Evolutionary conservation across 2,329 filamentous ascomycete genomes (phyloP), one percentile per base, ranked within the genome.

Genomic region (Remersonia thermophila): DNA sequence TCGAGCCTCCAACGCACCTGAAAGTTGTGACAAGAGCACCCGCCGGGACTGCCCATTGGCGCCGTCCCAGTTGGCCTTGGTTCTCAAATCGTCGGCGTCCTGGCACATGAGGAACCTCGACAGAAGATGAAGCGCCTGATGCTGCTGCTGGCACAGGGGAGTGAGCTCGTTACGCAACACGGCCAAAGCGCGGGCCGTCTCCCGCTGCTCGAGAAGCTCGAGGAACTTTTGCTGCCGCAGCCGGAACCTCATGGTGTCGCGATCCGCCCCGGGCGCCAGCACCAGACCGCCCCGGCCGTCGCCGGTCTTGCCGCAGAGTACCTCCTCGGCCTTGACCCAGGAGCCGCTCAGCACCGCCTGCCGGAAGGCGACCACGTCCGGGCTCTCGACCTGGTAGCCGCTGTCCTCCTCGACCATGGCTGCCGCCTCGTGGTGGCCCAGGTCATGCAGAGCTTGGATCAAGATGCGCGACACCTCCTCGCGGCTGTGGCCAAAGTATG

Each of bases 201-300:
- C 78, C 47, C 77, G 68, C 50, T 69, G 66, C 56, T 96, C 87
- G 30, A 98, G 63, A 7, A 94, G 64, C 61, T 98, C 91, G 20
- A 98, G 66, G 51, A 89, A 98, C 57, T 96, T 96, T 55, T 98
- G 91, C 54, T 93, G 83, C 45, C 89, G 73, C 50, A 98, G 66
- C 65, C 78, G 79, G 56, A 96, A 95, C 32, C 80, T 71, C 81
- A 98, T 89, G 35, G 80, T 68, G 47, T 80, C 76, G 39, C 71
- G 71, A 50, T 94, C 80, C 6, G 84, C 80, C 16, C 75, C 79
- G 30, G 83, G 73, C 12, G 80, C 74, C 36, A 96, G 67, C 12
- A 84, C 73, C 37, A 98, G 63, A 2, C 80, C 83, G 45, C 73
- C 67, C 0, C 60, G 60, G 20, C 57, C 43, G 16, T 53, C 50